Evolutionary conservation across 768 basidiomycete genomes (phyloP).

Genomic region (Tricholoma furcatifolium): DNA sequence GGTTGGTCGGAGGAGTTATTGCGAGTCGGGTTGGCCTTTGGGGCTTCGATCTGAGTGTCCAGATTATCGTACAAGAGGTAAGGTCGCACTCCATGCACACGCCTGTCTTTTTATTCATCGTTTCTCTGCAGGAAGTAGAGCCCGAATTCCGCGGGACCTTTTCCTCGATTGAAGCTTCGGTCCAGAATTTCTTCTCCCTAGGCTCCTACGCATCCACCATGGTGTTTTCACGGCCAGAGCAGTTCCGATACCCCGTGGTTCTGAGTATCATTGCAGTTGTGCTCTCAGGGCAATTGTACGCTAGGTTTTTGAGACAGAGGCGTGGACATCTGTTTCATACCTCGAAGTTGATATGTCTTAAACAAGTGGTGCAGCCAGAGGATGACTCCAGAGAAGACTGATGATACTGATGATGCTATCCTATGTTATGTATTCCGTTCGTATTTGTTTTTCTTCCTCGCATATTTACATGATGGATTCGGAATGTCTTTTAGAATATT

Average conservation of each 20-base stretch:
- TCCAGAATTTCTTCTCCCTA: conserved; percentile 27
- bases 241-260: conserved; percentile 24
- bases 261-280: conserved; percentile 19
- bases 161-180: conserved; percentile 25
- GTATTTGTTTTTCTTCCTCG: too few relatives aligned
- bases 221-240: conserved; percentile 23
- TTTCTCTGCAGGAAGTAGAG: conserved; percentile 18
- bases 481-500: too few relatives aligned
- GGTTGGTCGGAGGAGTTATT: conserved; percentile 21
- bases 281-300: conserved; percentile 16
- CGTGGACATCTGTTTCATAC: conserved; percentile 24
- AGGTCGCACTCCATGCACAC: neutral
- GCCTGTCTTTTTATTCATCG: too few relatives aligned
- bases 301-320: conserved; percentile 20
- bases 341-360: conserved; percentile 3
- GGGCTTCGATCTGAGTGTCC: conserved; percentile 29
- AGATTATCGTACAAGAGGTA: conserved; percentile 27
- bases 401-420: too few relatives aligned
- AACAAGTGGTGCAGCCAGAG: neutral
- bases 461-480: too few relatives aligned
- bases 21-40: conserved; percentile 27
- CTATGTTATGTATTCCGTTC: too few relatives aligned
- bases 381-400: too few relatives aligned
- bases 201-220: conserved; percentile 23
- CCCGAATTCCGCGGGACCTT: conserved; percentile 21